phyloP scores from a whole-genome alignment of 1,139 yeast genomes.

The Hemisphaericaspora lyxosophila region DNA sequence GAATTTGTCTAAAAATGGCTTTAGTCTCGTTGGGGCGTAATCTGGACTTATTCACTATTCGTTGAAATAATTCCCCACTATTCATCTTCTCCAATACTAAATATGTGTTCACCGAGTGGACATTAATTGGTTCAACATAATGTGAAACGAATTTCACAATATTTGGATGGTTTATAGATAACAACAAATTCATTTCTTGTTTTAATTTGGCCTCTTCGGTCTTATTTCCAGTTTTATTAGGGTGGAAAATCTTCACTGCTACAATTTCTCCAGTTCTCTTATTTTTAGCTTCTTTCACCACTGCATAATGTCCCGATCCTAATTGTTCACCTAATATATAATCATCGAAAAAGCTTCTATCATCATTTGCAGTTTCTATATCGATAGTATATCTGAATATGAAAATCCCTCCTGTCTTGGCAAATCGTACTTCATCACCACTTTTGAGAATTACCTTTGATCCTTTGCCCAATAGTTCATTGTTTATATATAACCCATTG shows the following conservation, averaged over 20 bases:
- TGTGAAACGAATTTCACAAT: constrained; percentile 66
- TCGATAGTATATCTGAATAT: constrained; percentile 49
- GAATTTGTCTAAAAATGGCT: constrained; percentile 58
- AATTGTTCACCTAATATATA: constrained; percentile 61
- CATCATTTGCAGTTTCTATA: constrained; percentile 19
- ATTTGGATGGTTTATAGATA: constrained; percentile 68
- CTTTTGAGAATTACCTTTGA: constrained; percentile 51
- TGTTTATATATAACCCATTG: constrained; percentile 69
- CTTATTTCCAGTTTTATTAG: constrained; percentile 42
- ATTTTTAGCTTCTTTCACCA: constrained; percentile 67
- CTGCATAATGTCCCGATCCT: constrained; percentile 79
- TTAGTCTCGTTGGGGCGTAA: constrained; percentile 62
- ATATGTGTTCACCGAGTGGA: constrained; percentile 56
- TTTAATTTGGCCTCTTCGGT: constrained; percentile 56
- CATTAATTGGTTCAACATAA: constrained; percentile 66
- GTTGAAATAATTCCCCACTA: constrained; percentile 72
- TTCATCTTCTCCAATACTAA: constrained; percentile 71
- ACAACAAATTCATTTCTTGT: constrained; percentile 66
- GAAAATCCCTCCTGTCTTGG: constrained; percentile 55
- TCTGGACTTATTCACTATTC: constrained; percentile 63
- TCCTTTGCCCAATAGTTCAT: constrained; percentile 49
- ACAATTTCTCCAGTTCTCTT: constrained; percentile 58
- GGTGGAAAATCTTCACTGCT: constrained; percentile 78
- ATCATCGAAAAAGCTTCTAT: constrained; percentile 52
- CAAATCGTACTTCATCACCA: constrained; percentile 67